Evolutionary conservation across 495 filamentous ascomycete genomes (phyloP), one percentile per base, ranked within the genome.

Genomic region (Penicillium chermesinum): DNA sequence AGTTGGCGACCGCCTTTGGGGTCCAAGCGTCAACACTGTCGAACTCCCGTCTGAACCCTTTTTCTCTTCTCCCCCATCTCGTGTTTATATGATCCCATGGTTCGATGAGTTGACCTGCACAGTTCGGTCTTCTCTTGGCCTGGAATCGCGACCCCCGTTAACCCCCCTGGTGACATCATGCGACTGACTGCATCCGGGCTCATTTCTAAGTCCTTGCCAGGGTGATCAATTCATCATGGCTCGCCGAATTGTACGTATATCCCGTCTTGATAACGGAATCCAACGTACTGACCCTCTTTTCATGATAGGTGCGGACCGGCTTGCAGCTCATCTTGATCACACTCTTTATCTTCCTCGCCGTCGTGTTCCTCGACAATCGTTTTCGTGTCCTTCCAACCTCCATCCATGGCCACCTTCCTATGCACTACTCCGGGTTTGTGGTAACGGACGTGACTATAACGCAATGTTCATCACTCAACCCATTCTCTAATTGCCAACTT

Each of bases 391-490:
- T 95, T 13, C 89, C 89, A n/a, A 75, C 80, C 54, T 78, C 82
- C 44, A 80, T 95, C 44, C 89, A 95, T 71, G 82, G 82, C 63
- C 83, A 87, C 61, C 79, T 95, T 44, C 89, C 89, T 7, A 78
- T 82, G 47, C 89, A 95, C 65, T 86, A 91, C 54, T 72, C 84
- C 37, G 89, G 88, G 45, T 76, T 80, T 35, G 80, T 93, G 59
- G 82, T 97, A 62, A 95, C 89, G 55, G 93, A 98, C 72, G 80
- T 97, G 54, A 87, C 83, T n/a, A 74, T 96, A 48, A 79, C 77
- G 6, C 82, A 76, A 38, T 97, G 94, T 68, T 86, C 83, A 3
- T 69, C 74, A 10, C 44, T 91, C 49, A 90, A 90, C 63, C 61
- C 84, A 33, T 83, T 96, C 45, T 85, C 83, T 2, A 82, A 73